These are phyloP conservation scores for Chlamydomonas applanata DNA, from an alignment of 139 green algal species.

Conservation along the genomic window DNA sequence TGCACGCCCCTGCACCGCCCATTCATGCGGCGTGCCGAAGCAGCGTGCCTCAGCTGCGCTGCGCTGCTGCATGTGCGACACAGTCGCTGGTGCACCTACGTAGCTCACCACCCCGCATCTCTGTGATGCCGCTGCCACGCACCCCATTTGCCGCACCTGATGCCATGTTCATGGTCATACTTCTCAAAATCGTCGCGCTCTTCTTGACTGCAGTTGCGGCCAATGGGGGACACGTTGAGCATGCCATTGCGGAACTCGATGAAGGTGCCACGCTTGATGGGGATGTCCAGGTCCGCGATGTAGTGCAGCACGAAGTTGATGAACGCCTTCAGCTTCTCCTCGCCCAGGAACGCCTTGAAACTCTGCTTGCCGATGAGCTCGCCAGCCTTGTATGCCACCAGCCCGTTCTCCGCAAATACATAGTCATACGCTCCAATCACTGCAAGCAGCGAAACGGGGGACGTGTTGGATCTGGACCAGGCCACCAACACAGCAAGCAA, in stretches of 20 bases:
- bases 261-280: slow-evolving; percentile 98
- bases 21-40: too few relatives aligned
- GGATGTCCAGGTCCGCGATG: slow-evolving; percentile 96
- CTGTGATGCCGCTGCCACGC: neutral
- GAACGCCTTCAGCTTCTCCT: slow-evolving; percentile 83
- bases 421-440: slow-evolving; percentile 87
- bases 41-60: too few relatives aligned
- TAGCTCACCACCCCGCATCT: too few relatives aligned
- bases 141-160: slow-evolving; percentile 51
- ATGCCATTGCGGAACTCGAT: slow-evolving; percentile 99
- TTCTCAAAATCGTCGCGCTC: slow-evolving; percentile 95
- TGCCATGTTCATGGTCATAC: slow-evolving; percentile 72
- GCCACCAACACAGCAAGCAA: neutral
- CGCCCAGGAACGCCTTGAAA: slow-evolving; percentile 64
- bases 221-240: slow-evolving; percentile 97
- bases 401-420: slow-evolving; percentile 96
- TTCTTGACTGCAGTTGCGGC: slow-evolving; percentile 95
- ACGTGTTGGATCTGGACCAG: neutral
- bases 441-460: slow-evolving; percentile 33
- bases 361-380: slow-evolving; percentile 68
- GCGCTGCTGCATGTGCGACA: too few relatives aligned
- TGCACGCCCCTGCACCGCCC: too few relatives aligned
- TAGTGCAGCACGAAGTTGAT: slow-evolving; percentile 96
- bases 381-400: slow-evolving; percentile 90
- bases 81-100: too few relatives aligned